These are phyloP conservation scores for Kodamaea fungicola DNA, from an alignment of 1,139 yeast species.

Conservation along the genomic window DNA sequence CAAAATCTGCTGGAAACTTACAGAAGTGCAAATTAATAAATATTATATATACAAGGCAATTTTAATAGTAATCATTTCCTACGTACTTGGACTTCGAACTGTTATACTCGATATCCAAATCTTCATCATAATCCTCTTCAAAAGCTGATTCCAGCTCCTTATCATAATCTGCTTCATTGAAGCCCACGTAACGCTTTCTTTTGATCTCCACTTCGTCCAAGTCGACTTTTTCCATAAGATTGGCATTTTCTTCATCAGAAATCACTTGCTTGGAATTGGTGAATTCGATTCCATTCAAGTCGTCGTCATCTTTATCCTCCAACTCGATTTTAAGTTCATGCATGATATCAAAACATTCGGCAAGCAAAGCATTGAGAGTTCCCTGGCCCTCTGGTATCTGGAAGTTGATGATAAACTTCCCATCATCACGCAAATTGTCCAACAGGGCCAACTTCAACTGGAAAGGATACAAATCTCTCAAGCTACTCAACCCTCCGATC, in stretches of 20 bases:
- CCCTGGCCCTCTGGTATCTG: constrained; percentile 98
- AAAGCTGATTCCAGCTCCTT: constrained; percentile 35
- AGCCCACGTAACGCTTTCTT: constrained; percentile 42
- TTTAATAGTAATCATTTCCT: constrained; percentile 44
- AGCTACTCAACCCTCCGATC: constrained; percentile 84
- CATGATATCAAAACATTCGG: constrained; percentile 90
- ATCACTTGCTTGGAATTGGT: constrained; percentile 11
- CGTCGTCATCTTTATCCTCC: constrained; percentile 57
- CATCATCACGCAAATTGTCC: constrained; percentile 83
- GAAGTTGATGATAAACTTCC: constrained; percentile 82
- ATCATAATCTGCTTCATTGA: constrained; percentile 48
- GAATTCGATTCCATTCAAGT: constrained; percentile 13
- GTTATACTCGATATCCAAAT: constrained; percentile 18
- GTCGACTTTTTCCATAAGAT: constrained; percentile 24
- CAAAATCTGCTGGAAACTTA: not conserved
- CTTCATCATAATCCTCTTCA: constrained; percentile 26
- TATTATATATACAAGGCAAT: not conserved
- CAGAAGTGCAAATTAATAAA: no score
- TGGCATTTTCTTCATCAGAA: constrained; percentile 25
- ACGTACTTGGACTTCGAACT: constrained; percentile 35
- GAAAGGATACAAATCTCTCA: constrained; percentile 89
- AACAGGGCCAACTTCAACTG: constrained; percentile 90
- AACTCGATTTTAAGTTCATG: constrained; percentile 88
- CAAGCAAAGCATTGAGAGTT: constrained; percentile 79
- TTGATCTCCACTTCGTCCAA: constrained; percentile 41